phyloP scores from a whole-genome alignment of 78 protist species.

The Guillardia theta region DNA sequence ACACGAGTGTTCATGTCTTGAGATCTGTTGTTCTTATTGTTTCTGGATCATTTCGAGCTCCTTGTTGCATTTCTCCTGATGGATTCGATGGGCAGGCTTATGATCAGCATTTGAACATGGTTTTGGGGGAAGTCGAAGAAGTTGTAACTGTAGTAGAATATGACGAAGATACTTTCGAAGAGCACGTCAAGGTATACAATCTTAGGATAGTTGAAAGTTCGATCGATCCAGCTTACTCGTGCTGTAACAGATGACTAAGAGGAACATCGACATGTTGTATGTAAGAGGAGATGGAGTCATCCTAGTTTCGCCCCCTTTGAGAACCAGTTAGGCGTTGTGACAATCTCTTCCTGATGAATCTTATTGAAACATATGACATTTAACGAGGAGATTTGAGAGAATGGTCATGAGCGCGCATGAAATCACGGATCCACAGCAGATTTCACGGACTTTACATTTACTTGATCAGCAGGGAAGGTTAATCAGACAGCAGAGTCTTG shows the following conservation, averaged over 20 bases:
- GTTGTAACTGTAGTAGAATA: conserved; percentile 66
- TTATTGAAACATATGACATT: too few relatives aligned
- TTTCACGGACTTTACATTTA: too few relatives aligned
- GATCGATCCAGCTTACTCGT: neutral
- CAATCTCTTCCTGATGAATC: too few relatives aligned
- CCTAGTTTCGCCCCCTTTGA: conserved; percentile 87
- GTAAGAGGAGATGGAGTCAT: conserved; percentile 95
- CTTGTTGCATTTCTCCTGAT: neutral
- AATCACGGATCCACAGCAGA: too few relatives aligned
- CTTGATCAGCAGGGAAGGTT: too few relatives aligned
- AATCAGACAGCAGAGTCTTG: too few relatives aligned
- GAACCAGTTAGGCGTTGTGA: conserved; percentile 46
- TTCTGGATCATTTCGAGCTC: neutral
- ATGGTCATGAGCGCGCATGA: too few relatives aligned
- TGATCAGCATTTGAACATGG: conserved; percentile 95
- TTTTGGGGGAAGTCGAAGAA: conserved; percentile 96
- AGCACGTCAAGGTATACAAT: conserved; percentile 82
- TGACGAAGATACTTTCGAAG: conserved; percentile 89
- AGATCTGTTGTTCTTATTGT: neutral
- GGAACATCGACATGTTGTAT: conserved; percentile 86
- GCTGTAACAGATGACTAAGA: conserved; percentile 62
- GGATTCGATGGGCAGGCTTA: conserved; percentile 85
- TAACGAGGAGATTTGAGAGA: too few relatives aligned
- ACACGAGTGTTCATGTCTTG: neutral
- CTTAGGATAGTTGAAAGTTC: too few relatives aligned